Evolutionary conservation across 306 rosid species (phyloP).

Genomic region (Fagus sylvatica): DNA sequence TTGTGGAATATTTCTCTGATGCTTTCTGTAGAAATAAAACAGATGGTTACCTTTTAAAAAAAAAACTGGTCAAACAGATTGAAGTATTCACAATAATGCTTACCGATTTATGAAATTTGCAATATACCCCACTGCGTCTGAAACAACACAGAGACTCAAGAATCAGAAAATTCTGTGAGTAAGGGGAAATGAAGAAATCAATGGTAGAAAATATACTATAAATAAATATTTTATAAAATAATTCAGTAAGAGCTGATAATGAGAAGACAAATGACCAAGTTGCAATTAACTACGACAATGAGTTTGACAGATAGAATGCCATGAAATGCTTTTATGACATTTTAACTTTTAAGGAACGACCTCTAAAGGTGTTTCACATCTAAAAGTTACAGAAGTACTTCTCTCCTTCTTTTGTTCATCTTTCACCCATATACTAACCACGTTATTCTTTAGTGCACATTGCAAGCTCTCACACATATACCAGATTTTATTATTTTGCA

Average conservation of each 20-base stretch:
- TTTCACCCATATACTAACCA: background rate
- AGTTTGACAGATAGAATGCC: background rate
- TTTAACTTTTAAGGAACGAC: constrained; percentile 2
- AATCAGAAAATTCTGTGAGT: constrained; percentile 7
- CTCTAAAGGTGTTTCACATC: background rate
- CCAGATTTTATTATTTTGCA: background rate
- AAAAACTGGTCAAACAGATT: constrained; percentile 18
- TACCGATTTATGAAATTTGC: constrained; percentile 88
- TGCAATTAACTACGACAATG: background rate
- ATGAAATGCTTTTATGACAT: background rate
- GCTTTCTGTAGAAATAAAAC: constrained; percentile 52
- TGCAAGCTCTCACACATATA: background rate
- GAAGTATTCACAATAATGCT: constrained; percentile 28
- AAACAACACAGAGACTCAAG: constrained; percentile 30
- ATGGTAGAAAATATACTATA: constrained; percentile 3
- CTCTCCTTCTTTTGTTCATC: background rate
- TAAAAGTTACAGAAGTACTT: background rate
- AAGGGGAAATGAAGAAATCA: constrained; percentile 21
- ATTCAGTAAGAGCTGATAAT: background rate
- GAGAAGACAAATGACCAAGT: background rate
- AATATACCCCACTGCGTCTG: constrained; percentile 75
- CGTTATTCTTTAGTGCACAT: background rate
- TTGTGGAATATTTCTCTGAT: constrained; percentile 68
- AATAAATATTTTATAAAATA: background rate
- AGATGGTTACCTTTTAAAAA: background rate